These are phyloP conservation scores for Wickerhamiella australiensis DNA, from an alignment of 805 yeast genomes.

Conservation along the genomic window DNA sequence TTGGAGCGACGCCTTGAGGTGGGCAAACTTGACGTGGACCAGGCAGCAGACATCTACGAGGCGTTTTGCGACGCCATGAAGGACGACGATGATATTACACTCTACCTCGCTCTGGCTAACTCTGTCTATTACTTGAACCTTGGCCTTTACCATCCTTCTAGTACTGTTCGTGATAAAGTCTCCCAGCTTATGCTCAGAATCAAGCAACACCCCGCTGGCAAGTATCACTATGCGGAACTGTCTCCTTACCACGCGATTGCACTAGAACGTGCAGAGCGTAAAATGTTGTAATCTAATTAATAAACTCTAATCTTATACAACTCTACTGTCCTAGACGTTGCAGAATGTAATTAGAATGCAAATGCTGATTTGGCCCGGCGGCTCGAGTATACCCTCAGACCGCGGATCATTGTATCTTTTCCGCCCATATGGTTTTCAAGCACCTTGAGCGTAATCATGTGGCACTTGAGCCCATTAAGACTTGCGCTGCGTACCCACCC, in stretches of 20 bases:
- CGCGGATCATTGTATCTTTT: constrained; percentile 82
- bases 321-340: neutral
- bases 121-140: constrained; percentile 24
- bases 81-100: constrained; percentile 25
- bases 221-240: constrained; percentile 18
- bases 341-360: neutral
- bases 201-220: constrained; percentile 25
- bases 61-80: constrained; percentile 20
- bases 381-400: constrained; percentile 24
- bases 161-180: constrained; percentile 20
- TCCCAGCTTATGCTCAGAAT: constrained; percentile 21
- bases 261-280: constrained; percentile 11
- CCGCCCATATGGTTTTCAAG: constrained; percentile 86
- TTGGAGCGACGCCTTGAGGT: neutral
- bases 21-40: constrained; percentile 19
- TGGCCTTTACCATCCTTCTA: constrained; percentile 27
- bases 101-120: constrained; percentile 20
- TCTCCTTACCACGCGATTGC: constrained; percentile 16
- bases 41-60: constrained; percentile 22
- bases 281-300: constrained; percentile 1
- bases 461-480: constrained; percentile 54
- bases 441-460: constrained; percentile 49
- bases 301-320: no score
- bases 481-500: constrained; percentile 65
- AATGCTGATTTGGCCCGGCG: neutral